phyloP scores from a whole-genome alignment of 306 rosid species.

The peach (Prunus persica) region DNA sequence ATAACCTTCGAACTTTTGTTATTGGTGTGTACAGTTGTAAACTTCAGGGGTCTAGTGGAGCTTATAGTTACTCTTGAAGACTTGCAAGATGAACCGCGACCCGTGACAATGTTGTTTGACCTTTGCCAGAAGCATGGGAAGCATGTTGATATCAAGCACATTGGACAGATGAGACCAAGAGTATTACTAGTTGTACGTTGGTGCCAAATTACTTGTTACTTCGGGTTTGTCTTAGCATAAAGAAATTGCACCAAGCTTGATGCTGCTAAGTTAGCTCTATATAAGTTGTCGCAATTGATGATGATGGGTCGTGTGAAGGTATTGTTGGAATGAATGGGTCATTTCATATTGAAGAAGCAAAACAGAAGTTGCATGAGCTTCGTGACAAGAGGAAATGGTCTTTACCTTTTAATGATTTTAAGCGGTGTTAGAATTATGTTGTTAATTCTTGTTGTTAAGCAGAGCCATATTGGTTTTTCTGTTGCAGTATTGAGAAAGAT shows the following conservation, averaged over 20 bases:
- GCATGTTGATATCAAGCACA: conserved; percentile 38
- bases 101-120: conserved; percentile 53
- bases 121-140: conserved; percentile 68
- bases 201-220: conserved; percentile 41
- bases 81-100: conserved; percentile 58
- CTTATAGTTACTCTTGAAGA: conserved; percentile 56
- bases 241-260: conserved; percentile 57
- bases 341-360: conserved; percentile 50
- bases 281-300: conserved; percentile 25
- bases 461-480: neutral
- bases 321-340: conserved; percentile 25
- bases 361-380: conserved; percentile 47
- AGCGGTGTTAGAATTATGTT: neutral
- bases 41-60: conserved; percentile 57
- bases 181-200: conserved; percentile 43
- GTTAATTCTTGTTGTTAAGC: no score
- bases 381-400: conserved; percentile 51
- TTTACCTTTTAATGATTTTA: neutral
- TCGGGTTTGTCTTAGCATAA: conserved; percentile 57
- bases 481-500: conserved; percentile 50
- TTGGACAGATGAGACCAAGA: conserved; percentile 34
- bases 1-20: neutral
- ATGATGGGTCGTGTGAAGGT: neutral
- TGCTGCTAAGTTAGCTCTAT: conserved; percentile 67
- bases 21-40: conserved; percentile 20